Conservation (phyloP, 257 asterid genomes). For the Solanum chmielewskii region DNA sequence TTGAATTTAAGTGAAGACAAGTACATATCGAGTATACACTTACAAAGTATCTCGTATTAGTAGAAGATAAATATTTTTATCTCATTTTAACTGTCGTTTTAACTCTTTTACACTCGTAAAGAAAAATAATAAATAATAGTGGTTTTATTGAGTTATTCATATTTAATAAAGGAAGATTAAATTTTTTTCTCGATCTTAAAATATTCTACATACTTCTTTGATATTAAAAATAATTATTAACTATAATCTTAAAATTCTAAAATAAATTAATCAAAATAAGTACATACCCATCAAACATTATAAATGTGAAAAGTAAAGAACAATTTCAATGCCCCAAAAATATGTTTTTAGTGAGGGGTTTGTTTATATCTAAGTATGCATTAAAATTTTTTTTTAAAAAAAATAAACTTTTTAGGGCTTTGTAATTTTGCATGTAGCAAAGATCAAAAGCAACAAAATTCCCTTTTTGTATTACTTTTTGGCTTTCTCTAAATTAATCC, state of each 20-base stretch:
- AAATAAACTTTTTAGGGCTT: conserved; percentile 4
- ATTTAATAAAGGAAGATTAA: background rate
- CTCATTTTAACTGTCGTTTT: background rate
- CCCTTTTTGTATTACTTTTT: background rate
- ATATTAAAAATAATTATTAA: background rate
- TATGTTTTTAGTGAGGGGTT: conserved; percentile 1
- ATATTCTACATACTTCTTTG: background rate
- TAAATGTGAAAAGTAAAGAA: background rate
- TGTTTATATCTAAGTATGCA: conserved; percentile 11
- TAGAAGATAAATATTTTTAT: background rate
- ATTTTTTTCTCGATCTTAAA: background rate
- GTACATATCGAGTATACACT: background rate
- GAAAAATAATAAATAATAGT: background rate
- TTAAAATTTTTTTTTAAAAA: background rate
- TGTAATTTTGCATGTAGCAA: background rate
- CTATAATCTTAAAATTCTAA: background rate
- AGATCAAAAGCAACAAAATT: background rate
- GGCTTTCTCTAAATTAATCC: conserved; percentile 10
- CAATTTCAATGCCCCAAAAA: conserved; percentile 17
- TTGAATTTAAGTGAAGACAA: background rate
- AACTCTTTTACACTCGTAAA: background rate
- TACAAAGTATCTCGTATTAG: background rate
- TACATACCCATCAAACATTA: background rate
- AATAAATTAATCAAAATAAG: too few relatives aligned
- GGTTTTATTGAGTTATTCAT: background rate